Conservation (phyloP, 345 rosid genomes). For the Populus simonii region DNA sequence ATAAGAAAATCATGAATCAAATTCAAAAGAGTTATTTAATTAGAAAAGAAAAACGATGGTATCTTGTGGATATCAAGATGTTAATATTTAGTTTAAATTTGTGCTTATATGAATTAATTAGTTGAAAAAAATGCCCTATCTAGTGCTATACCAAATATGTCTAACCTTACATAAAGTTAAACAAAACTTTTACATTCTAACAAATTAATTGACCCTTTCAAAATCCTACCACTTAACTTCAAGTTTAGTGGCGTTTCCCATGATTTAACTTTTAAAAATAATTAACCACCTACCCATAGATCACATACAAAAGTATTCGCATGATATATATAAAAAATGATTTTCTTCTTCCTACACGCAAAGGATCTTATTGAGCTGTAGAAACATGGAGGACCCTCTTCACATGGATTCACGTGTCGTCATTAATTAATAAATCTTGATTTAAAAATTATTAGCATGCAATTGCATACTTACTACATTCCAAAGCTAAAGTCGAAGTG, state of each 20-base stretch:
- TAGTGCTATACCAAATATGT: not conserved
- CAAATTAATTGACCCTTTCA: not conserved
- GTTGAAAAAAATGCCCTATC: not conserved
- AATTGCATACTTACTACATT: constrained; percentile 12
- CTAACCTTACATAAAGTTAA: not conserved
- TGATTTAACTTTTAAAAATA: too few relatives aligned
- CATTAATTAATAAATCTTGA: constrained; percentile 28
- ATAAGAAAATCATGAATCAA: not conserved
- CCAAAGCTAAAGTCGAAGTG: constrained; percentile 28
- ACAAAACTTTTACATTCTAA: not conserved
- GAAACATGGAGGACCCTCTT: constrained; percentile 47
- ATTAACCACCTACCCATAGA: too few relatives aligned
- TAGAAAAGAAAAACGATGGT: not conserved
- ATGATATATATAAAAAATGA: too few relatives aligned
- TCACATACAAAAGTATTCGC: too few relatives aligned
- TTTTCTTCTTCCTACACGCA: constrained; percentile 5
- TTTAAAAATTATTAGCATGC: constrained; percentile 19
- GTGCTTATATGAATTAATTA: not conserved
- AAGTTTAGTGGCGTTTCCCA: too few relatives aligned
- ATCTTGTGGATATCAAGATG: not conserved
- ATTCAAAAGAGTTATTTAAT: not conserved
- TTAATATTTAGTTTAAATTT: not conserved
- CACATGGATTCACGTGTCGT: constrained; percentile 57
- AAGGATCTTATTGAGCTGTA: constrained; percentile 10
- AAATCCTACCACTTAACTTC: not conserved